Conservation (phyloP, 306 rosid genomes). For the Fragaria vesca region DNA sequence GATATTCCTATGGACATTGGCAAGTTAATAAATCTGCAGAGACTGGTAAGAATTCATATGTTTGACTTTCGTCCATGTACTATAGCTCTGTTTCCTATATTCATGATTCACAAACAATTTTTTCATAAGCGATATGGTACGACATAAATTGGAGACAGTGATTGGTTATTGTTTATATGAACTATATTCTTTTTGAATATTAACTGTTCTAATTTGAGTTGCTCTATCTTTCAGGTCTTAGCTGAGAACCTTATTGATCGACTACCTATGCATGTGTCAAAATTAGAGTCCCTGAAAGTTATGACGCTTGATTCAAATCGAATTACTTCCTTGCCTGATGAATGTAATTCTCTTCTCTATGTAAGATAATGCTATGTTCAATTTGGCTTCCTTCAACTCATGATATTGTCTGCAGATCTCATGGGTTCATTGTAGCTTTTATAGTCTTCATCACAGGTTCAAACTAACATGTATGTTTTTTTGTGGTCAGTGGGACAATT, state of each 20-base stretch:
- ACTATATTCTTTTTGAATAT: background rate
- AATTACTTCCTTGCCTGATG: constrained; percentile 87
- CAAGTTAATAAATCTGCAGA: constrained; percentile 78
- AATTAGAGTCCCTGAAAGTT: constrained; percentile 79
- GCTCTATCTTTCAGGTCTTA: constrained; percentile 53
- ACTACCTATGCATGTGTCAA: constrained; percentile 85
- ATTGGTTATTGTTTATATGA: background rate
- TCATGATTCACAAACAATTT: constrained; percentile 1
- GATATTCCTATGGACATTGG: constrained; percentile 74
- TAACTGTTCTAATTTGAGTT: constrained; percentile 12
- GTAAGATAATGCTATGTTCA: constrained; percentile 24
- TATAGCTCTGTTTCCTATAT: background rate
- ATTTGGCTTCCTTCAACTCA: constrained; percentile 9
- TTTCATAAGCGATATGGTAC: background rate
- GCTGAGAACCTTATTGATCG: constrained; percentile 78
- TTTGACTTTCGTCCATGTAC: constrained; percentile 19
- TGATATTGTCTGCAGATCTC: background rate
- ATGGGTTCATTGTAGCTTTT: background rate
- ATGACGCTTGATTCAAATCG: constrained; percentile 83
- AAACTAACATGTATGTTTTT: constrained; percentile 26
- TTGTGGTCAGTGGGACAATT: constrained; percentile 79
- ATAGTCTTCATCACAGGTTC: constrained; percentile 14
- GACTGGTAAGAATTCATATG: constrained; percentile 55
- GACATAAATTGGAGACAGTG: background rate
- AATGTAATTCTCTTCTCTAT: constrained; percentile 76